Evolutionary conservation across 2,329 filamentous ascomycete genomes (phyloP).

Genomic region (Biscogniauxia mediterranea): DNA sequence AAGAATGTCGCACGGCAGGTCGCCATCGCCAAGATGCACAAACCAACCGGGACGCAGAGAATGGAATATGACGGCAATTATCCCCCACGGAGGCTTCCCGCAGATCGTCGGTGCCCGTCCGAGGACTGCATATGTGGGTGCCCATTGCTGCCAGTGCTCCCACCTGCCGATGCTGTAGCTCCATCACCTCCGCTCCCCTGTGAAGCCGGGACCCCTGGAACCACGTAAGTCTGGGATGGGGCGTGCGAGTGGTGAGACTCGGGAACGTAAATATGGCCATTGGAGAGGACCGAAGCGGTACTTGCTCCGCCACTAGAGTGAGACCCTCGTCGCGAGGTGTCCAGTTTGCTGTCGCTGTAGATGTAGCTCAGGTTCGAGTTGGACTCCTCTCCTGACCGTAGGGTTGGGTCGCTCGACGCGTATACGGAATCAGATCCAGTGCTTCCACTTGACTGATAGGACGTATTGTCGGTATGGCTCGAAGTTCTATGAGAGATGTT

Average conservation of each 20-base stretch:
- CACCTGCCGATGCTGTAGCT: conserved; percentile 7
- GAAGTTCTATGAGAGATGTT: conserved; percentile 18
- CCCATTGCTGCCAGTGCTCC: conserved; percentile 16
- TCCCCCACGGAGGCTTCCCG: conserved; percentile 32
- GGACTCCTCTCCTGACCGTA: conserved; percentile 24
- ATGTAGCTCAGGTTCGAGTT: conserved; percentile 26
- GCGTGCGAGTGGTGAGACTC: conserved; percentile 26
- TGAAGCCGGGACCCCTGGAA: conserved; percentile 13
- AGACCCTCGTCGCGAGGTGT: conserved; percentile 22
- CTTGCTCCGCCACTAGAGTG: conserved; percentile 24
- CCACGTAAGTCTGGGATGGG: conserved; percentile 21
- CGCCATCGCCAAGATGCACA: conserved; percentile 22
- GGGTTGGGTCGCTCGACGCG: conserved; percentile 15
- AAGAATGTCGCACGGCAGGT: conserved; percentile 25
- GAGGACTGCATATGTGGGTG: conserved; percentile 25
- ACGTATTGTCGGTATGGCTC: conserved; percentile 16
- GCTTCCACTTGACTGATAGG: conserved; percentile 15
- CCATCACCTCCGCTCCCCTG: conserved; percentile 17
- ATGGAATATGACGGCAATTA: conserved; percentile 18
- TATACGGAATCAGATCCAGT: conserved; percentile 21
- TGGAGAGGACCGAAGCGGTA: conserved; percentile 28
- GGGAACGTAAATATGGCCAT: conserved; percentile 36
- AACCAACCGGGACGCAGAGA: conserved; percentile 21
- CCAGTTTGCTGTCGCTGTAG: conserved; percentile 27
- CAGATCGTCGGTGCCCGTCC: conserved; percentile 32